Conservation (phyloP, 2,329 filamentous ascomycete species). For the Phaeosphaeriaceae sp. region DNA sequence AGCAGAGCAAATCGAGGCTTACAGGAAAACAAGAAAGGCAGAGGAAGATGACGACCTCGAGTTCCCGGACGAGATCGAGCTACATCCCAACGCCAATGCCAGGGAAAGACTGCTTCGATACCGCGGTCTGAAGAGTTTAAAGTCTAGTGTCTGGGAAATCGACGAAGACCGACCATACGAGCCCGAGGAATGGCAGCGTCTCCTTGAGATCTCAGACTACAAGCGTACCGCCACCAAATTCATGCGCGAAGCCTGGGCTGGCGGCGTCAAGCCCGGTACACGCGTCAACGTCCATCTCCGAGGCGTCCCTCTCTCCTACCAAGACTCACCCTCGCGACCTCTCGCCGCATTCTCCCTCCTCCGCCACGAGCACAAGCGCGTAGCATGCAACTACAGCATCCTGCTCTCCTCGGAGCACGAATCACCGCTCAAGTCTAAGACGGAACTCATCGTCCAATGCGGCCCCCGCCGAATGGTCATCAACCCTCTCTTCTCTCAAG, state of each 20-base stretch:
- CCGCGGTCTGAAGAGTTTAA: constrained; percentile 88
- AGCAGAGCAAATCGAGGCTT: constrained; percentile 80
- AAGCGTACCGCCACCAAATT: constrained; percentile 79
- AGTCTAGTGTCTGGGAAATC: constrained; percentile 87
- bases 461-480: constrained; percentile 86
- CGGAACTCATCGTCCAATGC: constrained; percentile 89
- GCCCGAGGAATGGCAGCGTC: constrained; percentile 85
- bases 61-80: constrained; percentile 96
- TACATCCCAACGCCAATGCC: constrained; percentile 86
- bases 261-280: constrained; percentile 84
- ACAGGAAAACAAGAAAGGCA: constrained; percentile 76
- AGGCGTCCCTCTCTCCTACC: constrained; percentile 63
- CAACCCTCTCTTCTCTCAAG: constrained; percentile 88
- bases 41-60: constrained; percentile 91
- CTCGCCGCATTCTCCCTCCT: constrained; percentile 85
- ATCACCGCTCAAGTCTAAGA: constrained; percentile 85
- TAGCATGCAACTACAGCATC: constrained; percentile 84
- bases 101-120: constrained; percentile 86
- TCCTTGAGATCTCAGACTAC: constrained; percentile 91
- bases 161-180: constrained; percentile 87
- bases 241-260: constrained; percentile 83
- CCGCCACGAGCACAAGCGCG: constrained; percentile 93
- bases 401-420: constrained; percentile 80
- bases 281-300: constrained; percentile 81
- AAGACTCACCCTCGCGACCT: constrained; percentile 64